Base-by-base conservation (phyloP, 2,329 filamentous ascomycete genomes). In the Sporothrix brasiliensis region DNA sequence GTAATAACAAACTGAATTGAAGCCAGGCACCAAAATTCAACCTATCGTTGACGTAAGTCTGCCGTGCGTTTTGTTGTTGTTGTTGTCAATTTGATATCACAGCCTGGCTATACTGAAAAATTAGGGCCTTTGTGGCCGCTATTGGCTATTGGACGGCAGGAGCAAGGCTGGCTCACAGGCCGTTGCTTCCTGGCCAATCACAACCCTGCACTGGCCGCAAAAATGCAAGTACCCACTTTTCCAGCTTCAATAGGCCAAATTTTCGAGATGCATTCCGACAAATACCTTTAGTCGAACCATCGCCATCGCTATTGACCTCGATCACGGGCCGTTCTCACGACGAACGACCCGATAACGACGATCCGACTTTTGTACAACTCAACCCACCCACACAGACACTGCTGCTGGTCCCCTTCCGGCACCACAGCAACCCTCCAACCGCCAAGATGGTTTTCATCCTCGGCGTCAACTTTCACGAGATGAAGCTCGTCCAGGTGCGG, bases 381-480 rank as follows among this genome's bases (percentile, higher is more conserved):
- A 16, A 24, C 9, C 39, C 10, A 9, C 27, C 9, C 21, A 34
- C 13, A 49, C 19, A 61, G n/a, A 27, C 21, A 6, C 60, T 49
- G 60, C 56, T 61, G 34, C n/a, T 21, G 34, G 53, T 56, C 24
- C 27, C 10, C n/a, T 19, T 27, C 30, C 30, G 54, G 30, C 54
- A 19, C 41, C 16, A 13, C 61, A 6, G 52, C 54, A 54, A 54
- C 47, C 47, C 13, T 27, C 54, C 50, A 54, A 21, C 19, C 44
- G 93, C 41, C 58, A 68, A 58, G 34, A 71, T 71, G 92, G 91
- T 94, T 77, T 92, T 95, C 84, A 90, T 98, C 77, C 86, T 94
- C 78, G 92, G 92, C 77, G 85, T 92, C 83, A 94, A 91, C 83
- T 97, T 98, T 84, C 83, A 88, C 76, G 94, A 97, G 83, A 83